phyloP scores from a whole-genome alignment of 352 stramenopile genomes.

The Aphanomyces euteiches region DNA sequence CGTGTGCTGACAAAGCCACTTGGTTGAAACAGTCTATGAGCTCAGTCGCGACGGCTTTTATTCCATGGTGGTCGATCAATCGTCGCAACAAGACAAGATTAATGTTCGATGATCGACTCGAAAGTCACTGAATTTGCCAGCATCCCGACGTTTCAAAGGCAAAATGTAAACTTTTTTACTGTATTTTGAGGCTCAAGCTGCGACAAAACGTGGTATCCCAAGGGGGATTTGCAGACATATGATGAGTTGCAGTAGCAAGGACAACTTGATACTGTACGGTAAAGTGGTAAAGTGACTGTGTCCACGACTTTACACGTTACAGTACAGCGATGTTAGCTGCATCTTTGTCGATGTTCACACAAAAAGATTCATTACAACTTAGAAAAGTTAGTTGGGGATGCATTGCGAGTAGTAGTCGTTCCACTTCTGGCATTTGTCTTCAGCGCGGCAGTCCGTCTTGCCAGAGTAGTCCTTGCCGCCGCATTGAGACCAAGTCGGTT shows the following conservation, averaged over 20 bases:
- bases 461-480: constrained; percentile 14
- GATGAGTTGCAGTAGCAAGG: neutral
- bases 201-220: too few species aligned
- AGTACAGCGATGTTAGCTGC: too few species aligned
- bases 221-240: neutral
- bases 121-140: too few species aligned
- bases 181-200: too few species aligned
- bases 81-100: too few species aligned
- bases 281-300: constrained; percentile 4
- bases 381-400: neutral
- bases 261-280: neutral
- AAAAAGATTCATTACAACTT: neutral
- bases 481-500: constrained; percentile 15
- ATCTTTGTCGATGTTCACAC: neutral
- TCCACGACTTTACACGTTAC: neutral
- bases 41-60: too few species aligned
- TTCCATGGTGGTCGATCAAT: too few species aligned
- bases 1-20: too few species aligned
- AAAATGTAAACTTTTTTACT: too few species aligned
- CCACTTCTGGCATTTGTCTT: constrained; percentile 1
- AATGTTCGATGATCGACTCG: too few species aligned
- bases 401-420: constrained; percentile 29
- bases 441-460: neutral
- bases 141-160: too few species aligned
- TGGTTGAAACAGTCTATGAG: too few species aligned